Evolutionary conservation across 1,284 basidiomycete species (phyloP), one percentile per base, ranked within the genome.

Genomic region (Abortiporus biennis): DNA sequence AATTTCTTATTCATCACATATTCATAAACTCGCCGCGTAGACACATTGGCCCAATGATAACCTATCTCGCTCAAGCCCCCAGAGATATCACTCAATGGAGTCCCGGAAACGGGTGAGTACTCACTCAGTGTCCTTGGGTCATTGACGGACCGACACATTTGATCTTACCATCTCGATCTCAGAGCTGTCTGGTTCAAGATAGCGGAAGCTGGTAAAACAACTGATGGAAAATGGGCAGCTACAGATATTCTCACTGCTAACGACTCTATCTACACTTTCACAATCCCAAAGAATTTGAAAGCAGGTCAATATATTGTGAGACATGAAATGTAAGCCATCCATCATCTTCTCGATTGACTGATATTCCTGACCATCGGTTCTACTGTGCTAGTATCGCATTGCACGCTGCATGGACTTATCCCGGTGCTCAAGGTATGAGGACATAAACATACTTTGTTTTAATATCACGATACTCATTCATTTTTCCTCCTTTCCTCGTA

Each of bases 111-210:
- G n/a, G 27, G 27, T 4, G 57, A 52, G 68, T 71, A 47, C n/a
- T n/a, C n/a, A n/a, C n/a, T n/a, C n/a, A n/a, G n/a, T 43, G 67
- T 54, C n/a, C 11, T 27, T 9, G 2, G 27, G 27, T 9, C 27
- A 29, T 29, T n/a, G n/a, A n/a, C n/a, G 9, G 8, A 9, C 12
- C 5, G 27, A 13, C 15, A n/a, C 4, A 12, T 13, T 3, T 24
- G 36, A 11, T 6, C 25, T 2, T 36, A 23, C 5, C 23, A 36
- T 44, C 29, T 23, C 20, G 20, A 23, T 1, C 1, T 31, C 32
- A 61, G 65, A 17, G 62, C 67, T 23, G 69, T 72, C 6, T 73
- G 69, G 71, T 72, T 72, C 65, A 73, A 74, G 54, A 62, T 74
- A 24, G 62, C 58, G 16, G 52, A 74, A 42, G 47, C 59, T 33